Evolutionary conservation across 345 rosid genomes (phyloP), one percentile per base, ranked within the genome.

Genomic region (Diplotaxis tenuifolia): DNA sequence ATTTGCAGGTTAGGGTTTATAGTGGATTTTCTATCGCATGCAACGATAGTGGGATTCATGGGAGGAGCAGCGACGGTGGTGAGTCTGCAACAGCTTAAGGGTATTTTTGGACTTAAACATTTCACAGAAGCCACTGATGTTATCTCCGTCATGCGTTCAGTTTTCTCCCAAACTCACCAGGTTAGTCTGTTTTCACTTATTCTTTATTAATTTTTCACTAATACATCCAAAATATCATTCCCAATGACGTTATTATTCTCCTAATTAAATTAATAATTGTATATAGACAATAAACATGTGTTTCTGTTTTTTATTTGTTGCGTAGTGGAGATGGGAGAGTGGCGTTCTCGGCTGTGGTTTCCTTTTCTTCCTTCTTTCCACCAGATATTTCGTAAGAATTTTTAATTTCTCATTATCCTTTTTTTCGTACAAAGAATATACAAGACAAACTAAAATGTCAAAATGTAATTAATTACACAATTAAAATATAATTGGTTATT

Each of bases 301-400:
- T 34, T 58, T 59, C 3, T 62, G 49, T 57, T 56, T 28, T 49
- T 9, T 36, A 4, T 70, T 57, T 77, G 72, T 66, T 47, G 75
- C 81, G 76, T 86, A 95, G 99, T 95, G 99, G 99, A 82, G 90
- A 85, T 95, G 99, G 99, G 97, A 95, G 75, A 92, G 96, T 84
- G 94, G 83, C 0, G 83, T 89, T 15, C 71, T 95, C 28, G 97
- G 99, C 4, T 82, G 86, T 73, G 80, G 93, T 84, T 95, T 92
- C 82, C 91, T 95, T 42, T 84, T 86, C 88, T 90, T 95, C 72
- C 92, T 92, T 67, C 72, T 92, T 69, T 77, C 83, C 72, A 85
- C 97, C 20, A 83, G 81, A 88, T 81, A 83, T 80, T 80, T 90
- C 36, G 99, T 92, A 74, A 86, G 20, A 42, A 42, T 42, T 14